phyloP scores from a whole-genome alignment of 768 basidiomycete species.

The Trametes elegans region DNA sequence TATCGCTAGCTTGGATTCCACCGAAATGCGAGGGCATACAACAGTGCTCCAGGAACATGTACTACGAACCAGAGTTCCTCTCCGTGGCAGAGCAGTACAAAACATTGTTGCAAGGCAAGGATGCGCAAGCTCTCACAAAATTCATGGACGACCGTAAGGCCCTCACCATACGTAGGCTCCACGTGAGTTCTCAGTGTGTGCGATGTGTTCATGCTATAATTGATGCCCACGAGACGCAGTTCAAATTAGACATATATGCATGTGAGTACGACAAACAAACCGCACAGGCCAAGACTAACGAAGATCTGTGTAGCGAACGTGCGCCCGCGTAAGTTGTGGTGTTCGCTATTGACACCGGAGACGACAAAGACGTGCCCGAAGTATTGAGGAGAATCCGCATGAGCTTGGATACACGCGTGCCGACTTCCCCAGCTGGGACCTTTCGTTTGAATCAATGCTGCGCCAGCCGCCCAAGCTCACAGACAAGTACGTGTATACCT shows the following conservation, averaged over 20 bases:
- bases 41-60: background rate
- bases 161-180: background rate
- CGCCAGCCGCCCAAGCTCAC: background rate
- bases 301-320: background rate
- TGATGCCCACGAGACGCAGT: too few species aligned
- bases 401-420: constrained; percentile 3
- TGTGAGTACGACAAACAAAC: background rate
- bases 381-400: constrained; percentile 4
- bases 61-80: background rate
- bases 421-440: background rate
- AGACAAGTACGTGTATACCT: background rate
- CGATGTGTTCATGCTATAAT: too few species aligned
- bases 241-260: background rate
- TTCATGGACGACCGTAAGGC: constrained; percentile 2
- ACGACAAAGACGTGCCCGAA: too few species aligned
- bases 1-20: too few species aligned
- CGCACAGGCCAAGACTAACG: background rate
- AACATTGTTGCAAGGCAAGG: background rate
- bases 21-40: too few species aligned
- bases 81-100: background rate
- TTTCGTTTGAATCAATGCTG: background rate
- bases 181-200: too few species aligned
- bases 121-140: background rate
- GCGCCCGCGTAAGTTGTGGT: background rate
- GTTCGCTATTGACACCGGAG: too few species aligned